phyloP scores from a whole-genome alignment of 148 eudicot genomes.

The Dianthus caryophyllus region DNA sequence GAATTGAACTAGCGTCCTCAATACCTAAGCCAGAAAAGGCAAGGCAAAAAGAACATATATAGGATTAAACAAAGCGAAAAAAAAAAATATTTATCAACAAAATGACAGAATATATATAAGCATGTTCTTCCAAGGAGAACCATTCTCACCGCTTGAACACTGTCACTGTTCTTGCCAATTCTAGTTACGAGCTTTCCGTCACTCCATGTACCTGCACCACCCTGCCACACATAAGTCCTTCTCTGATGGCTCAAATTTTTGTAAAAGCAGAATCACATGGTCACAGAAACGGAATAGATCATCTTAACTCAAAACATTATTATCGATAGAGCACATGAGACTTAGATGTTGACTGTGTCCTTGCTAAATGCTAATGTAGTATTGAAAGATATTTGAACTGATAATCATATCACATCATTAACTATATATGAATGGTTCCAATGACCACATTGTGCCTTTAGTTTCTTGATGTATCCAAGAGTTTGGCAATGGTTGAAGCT shows the following conservation, averaged over 20 bases:
- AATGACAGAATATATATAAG: background rate
- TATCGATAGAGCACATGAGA: background rate
- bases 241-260: conserved; percentile 36
- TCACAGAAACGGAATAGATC: background rate
- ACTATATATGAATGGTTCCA: background rate
- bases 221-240: conserved; percentile 96
- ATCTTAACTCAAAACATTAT: background rate
- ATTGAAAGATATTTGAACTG: background rate
- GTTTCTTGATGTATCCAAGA: background rate
- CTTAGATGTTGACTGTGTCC: too few relatives aligned
- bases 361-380: too few relatives aligned
- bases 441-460: background rate
- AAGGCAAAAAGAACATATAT: conserved; percentile 8
- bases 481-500: background rate
- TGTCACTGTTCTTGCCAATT: conserved; percentile 84
- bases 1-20: conserved; percentile 86
- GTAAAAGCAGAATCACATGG: conserved; percentile 5
- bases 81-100: background rate
- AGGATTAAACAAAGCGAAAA: background rate
- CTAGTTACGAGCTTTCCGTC: conserved; percentile 98
- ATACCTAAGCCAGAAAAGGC: conserved; percentile 43
- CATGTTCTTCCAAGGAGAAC: conserved; percentile 17
- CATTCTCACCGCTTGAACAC: conserved; percentile 75
- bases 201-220: conserved; percentile 99
- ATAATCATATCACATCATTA: background rate